Percentiles rank a stretch among this genome's conserved stretches.
phyloP scores from a whole-genome alignment of 106 monocot genomes.

The Gastrodia elata region DNA sequence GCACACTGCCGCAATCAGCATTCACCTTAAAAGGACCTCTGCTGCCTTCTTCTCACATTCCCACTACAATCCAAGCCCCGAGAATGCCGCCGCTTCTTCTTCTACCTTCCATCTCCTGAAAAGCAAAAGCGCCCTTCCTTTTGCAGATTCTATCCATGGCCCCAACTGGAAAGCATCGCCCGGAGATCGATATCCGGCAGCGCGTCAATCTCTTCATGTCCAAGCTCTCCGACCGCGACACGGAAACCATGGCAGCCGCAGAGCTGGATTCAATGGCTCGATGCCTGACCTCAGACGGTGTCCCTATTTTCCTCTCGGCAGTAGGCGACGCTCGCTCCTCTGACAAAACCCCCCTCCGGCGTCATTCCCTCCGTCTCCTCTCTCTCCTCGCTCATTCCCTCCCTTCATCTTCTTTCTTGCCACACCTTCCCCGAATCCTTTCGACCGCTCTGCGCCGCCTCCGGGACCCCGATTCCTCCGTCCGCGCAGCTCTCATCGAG shows the following conservation, averaged over 20 bases:
- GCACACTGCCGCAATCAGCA: neutral
- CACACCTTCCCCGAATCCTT: slow-evolving; percentile 67
- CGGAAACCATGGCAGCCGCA: slow-evolving; percentile 65
- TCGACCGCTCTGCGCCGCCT: slow-evolving; percentile 67
- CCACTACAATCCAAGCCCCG: neutral
- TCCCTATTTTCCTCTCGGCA: slow-evolving; percentile 63
- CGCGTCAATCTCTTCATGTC: slow-evolving; percentile 52
- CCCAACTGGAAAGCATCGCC: slow-evolving; percentile 5
- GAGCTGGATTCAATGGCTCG: slow-evolving; percentile 85
- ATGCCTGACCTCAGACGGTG: slow-evolving; percentile 29
- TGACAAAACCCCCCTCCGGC: slow-evolving; percentile 75
- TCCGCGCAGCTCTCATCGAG: slow-evolving; percentile 64
- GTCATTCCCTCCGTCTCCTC: slow-evolving; percentile 65
- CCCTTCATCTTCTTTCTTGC: slow-evolving; percentile 21
- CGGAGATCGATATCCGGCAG: slow-evolving; percentile 33
- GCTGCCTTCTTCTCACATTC: neutral
- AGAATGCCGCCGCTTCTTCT: neutral
- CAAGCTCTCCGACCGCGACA: slow-evolving; percentile 87
- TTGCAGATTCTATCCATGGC: neutral
- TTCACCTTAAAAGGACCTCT: neutral
- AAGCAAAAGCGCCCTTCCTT: neutral
- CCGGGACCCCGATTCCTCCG: slow-evolving; percentile 82
- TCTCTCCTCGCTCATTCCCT: slow-evolving; percentile 39
- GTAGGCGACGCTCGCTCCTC: slow-evolving; percentile 61
- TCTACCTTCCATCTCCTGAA: neutral